Conservation (phyloP, 139 green algal genomes). For the Micractinium conductrix region DNA sequence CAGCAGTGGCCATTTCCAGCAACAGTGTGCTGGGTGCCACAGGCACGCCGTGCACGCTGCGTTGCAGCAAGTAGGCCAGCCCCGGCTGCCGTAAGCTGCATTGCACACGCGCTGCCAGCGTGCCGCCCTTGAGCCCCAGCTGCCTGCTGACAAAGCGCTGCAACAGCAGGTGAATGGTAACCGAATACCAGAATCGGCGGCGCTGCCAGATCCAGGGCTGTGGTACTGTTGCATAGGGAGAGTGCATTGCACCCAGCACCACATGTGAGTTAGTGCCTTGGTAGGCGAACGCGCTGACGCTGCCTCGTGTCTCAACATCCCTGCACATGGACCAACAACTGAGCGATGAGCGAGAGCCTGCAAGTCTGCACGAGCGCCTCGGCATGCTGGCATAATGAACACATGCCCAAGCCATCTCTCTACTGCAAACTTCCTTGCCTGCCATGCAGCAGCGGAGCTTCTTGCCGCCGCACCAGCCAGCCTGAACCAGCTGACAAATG, state of each 20-base stretch:
- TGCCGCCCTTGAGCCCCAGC: no score
- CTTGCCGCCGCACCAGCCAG: not conserved
- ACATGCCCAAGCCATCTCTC: no score
- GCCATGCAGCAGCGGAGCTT: not conserved
- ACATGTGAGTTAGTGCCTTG: constrained; percentile 72
- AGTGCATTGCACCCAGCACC: constrained; percentile 1
- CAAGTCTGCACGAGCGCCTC: not conserved
- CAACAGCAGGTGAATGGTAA: constrained; percentile 39
- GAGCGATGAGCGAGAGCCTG: not conserved
- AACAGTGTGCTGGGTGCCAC: constrained; percentile 62
- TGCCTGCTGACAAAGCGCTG: not conserved
- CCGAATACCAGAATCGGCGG: constrained; percentile 39
- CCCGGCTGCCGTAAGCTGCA: constrained; percentile 8
- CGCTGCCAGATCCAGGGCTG: constrained; percentile 19
- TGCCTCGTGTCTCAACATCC: not conserved
- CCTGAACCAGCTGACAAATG: not conserved
- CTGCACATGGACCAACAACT: no score
- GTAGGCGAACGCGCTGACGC: constrained; percentile 86
- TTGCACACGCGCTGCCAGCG: not conserved
- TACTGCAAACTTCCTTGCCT: no score
- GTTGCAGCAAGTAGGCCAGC: constrained; percentile 34
- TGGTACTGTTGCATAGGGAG: not conserved
- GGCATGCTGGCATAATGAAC: not conserved
- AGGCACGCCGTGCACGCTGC: constrained; percentile 35
- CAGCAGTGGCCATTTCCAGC: constrained; percentile 52